Evolutionary conservation across 768 basidiomycete species (phyloP).

Genomic region (Fibroporia radiculosa): DNA sequence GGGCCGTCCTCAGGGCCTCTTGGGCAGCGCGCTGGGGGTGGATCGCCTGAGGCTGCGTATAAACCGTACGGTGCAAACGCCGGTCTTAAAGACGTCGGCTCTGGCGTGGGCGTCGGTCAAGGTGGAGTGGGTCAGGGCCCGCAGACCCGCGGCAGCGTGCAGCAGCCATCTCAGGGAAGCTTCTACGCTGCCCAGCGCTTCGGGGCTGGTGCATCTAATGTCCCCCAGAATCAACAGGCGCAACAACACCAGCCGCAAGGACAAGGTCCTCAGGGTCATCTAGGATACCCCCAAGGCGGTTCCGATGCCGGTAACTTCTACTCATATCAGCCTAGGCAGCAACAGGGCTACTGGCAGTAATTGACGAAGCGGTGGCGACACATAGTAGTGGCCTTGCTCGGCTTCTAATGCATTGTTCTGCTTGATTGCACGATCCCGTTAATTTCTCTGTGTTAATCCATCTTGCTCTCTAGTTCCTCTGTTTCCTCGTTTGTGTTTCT

Average conservation of each 20-base stretch:
- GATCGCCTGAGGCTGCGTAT: conserved; percentile 67
- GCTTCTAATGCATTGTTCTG: background rate
- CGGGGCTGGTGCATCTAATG: conserved; percentile 30
- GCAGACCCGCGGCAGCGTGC: conserved; percentile 34
- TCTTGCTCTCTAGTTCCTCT: conserved; percentile 4
- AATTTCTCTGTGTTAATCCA: conserved; percentile 1
- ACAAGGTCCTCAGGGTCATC: conserved; percentile 44
- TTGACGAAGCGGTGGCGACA: background rate
- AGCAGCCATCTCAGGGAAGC: conserved; percentile 34
- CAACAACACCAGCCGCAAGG: conserved; percentile 32
- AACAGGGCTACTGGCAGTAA: conserved; percentile 53
- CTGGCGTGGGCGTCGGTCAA: conserved; percentile 35
- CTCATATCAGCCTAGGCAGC: conserved; percentile 62
- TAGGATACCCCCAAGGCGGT: conserved; percentile 56
- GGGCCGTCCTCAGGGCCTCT: conserved; percentile 36
- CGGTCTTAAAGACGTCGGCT: conserved; percentile 51
- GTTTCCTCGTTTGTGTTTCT: conserved; percentile 3
- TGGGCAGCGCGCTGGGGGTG: conserved; percentile 38
- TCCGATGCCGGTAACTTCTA: conserved; percentile 67
- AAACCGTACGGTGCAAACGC: conserved; percentile 57
- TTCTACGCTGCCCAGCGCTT: conserved; percentile 40
- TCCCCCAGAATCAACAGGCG: conserved; percentile 42
- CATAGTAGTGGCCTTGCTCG: background rate
- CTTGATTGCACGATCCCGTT: conserved; percentile 1
- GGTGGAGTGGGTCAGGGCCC: conserved; percentile 31